Evolutionary conservation across 2,329 filamentous ascomycete genomes (phyloP).

Genomic region (Lasiodiplodia theobromae): DNA sequence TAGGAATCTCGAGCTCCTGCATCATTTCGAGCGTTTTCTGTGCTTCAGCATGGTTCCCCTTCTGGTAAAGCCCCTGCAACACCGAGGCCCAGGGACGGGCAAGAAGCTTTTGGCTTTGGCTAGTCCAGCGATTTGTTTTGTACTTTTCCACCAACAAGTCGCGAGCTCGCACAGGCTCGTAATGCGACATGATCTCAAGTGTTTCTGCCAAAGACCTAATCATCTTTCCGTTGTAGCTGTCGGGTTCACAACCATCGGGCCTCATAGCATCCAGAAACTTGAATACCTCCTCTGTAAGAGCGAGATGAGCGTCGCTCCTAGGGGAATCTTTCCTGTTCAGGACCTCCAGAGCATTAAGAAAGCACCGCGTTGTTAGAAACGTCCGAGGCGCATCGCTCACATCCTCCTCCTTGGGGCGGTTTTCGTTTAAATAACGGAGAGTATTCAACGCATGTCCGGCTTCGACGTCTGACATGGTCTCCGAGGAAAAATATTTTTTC

Average conservation of each 20-base stretch:
- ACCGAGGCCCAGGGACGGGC: conserved; percentile 47
- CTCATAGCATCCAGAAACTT: background rate
- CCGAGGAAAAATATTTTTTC: background rate
- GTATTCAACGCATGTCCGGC: conserved; percentile 67
- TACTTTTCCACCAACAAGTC: conserved; percentile 5
- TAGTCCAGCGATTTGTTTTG: background rate
- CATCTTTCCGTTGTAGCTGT: too few relatives aligned
- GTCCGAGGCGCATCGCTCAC: too few relatives aligned
- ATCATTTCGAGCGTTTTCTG: conserved; percentile 63
- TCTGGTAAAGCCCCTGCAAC: conserved; percentile 67
- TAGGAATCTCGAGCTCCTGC: conserved; percentile 47
- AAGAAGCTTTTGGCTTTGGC: background rate
- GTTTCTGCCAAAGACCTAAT: background rate
- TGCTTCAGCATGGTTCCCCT: conserved; percentile 66
- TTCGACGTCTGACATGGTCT: conserved; percentile 26
- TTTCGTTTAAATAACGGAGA: conserved; percentile 45
- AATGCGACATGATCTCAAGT: background rate
- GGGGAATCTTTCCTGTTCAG: background rate
- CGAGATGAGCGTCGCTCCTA: background rate
- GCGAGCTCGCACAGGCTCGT: conserved; percentile 7
- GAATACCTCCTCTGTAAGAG: conserved; percentile 9
- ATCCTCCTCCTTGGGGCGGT: background rate
- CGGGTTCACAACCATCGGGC: background rate
- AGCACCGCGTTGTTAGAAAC: too few relatives aligned
- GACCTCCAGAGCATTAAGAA: background rate